Percentiles rank a stretch among this genome's conserved stretches.
Conservation (phyloP, 2,329 filamentous ascomycete genomes). For the Penicillium rolfsii region DNA sequence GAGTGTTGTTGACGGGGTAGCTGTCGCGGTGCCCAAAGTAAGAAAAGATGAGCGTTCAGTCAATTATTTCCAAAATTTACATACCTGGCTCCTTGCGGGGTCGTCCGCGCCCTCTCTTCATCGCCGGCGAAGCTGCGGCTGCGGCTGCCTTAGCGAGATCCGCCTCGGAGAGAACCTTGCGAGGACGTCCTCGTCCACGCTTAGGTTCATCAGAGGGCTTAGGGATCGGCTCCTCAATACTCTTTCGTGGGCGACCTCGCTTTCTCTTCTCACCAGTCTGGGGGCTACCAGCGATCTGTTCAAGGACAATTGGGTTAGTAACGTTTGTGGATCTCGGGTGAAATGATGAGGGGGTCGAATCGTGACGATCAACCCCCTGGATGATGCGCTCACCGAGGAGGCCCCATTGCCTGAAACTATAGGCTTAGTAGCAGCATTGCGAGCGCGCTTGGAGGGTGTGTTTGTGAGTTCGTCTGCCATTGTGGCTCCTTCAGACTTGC, state of each 20-base stretch:
- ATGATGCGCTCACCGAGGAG: slow-evolving; percentile 22
- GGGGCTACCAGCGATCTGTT: slow-evolving; percentile 19
- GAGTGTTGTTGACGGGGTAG: slow-evolving; percentile 3
- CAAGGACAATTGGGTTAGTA: slow-evolving; percentile 4
- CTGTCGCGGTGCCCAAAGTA: neutral
- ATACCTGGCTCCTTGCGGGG: slow-evolving; percentile 23
- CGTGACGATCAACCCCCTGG: slow-evolving; percentile 18
- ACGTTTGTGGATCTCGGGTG: slow-evolving; percentile 5
- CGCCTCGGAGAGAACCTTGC: slow-evolving; percentile 29
- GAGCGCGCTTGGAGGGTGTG: slow-evolving; percentile 32
- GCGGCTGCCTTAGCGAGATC: slow-evolving; percentile 15
- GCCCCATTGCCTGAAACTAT: slow-evolving; percentile 2
- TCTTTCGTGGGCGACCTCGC: slow-evolving; percentile 41
- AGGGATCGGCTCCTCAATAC: slow-evolving; percentile 29
- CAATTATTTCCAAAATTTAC: too few relatives aligned
- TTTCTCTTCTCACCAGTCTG: slow-evolving; percentile 37
- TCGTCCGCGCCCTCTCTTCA: slow-evolving; percentile 28
- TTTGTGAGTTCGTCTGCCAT: slow-evolving; percentile 22
- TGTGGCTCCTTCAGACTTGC: slow-evolving; percentile 32
- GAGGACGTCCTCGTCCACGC: slow-evolving; percentile 40
- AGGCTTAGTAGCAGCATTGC: slow-evolving; percentile 14
- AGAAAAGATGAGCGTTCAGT: neutral
- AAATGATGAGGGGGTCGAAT: slow-evolving; percentile 11
- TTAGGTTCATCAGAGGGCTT: slow-evolving; percentile 35
- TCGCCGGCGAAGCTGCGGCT: slow-evolving; percentile 8